Evolutionary conservation across 75 land plant species (phyloP), one percentile per base, ranked within the genome.

Genomic region (Ceratopteris richardii): DNA sequence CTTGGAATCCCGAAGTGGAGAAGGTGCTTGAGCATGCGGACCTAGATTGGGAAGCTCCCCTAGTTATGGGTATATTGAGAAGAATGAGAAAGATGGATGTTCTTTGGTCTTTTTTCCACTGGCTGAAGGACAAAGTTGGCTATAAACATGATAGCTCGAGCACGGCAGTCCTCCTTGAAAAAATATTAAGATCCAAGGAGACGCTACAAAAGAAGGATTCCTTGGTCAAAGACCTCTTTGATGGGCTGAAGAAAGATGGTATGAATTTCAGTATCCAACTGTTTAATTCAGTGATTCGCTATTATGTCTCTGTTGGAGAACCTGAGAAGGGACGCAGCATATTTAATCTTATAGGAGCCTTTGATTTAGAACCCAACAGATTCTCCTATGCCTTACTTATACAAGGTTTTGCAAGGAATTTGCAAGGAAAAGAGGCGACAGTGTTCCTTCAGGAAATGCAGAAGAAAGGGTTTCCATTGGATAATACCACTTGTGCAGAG

Each of bases 1-100:
- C 48, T 46, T 46, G 48, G 48, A 17, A 46, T 46, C 17, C 48
- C 17, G 48, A 17, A 46, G 48, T 46, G 3, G 48, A 17, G 48
- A 46, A 46, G 48, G 14, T 20, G 21, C 48, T 46, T 46, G 48
- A 46, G 48, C 48, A 46, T 2, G 4, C 14, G 21, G 14, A 46
- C 17, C 2, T 46, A 20, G 4, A 46, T 2, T 46, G 48, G 48
- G 21, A 20, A n/a, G 21, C 14, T 14, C 21, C 48, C 21, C 48
- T 46, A 7, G 48, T 46, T 5, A n/a, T 46, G 21, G 48, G 48
- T 7, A 46, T 14, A n/a, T 46, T 46, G 21, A 4, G 48, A 14
- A 7, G n/a, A 5, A 17, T 46, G 14, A 4, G 21, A 46, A 46
- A 20, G 14, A 5, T 20, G 21, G 21, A 46, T n/a, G 14, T 14